Conservation (phyloP, 345 rosid species). For the Orychophragmus violaceus region DNA sequence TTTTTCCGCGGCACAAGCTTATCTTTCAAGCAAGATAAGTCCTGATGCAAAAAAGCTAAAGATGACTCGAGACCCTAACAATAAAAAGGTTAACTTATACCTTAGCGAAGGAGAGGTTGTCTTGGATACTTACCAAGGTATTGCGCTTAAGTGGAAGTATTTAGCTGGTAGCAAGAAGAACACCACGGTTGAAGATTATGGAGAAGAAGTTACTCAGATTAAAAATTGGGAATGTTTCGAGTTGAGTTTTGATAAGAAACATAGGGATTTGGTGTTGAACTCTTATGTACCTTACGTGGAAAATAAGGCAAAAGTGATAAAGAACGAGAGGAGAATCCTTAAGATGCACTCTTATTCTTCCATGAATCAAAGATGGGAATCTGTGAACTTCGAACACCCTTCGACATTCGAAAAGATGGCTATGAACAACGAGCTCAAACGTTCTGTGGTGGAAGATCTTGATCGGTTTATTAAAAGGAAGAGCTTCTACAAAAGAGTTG, state of each 20-base stretch:
- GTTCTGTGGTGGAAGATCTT: slow-evolving; percentile 33
- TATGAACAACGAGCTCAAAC: slow-evolving; percentile 39
- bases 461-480: slow-evolving; percentile 40
- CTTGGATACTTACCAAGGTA: slow-evolving; percentile 33
- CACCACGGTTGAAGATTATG: too few species aligned
- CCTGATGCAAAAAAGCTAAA: slow-evolving; percentile 32
- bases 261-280: background rate
- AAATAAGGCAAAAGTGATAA: background rate
- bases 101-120: slow-evolving; percentile 37
- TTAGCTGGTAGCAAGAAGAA: background rate
- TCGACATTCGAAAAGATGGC: slow-evolving; percentile 49
- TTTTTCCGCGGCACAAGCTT: slow-evolving; percentile 35
- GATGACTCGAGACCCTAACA: slow-evolving; percentile 31
- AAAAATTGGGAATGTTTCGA: too few species aligned
- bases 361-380: too few species aligned
- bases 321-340: too few species aligned
- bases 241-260: background rate
- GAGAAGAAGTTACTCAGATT: too few species aligned
- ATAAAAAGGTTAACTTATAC: slow-evolving; percentile 32
- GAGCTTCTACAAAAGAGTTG: slow-evolving; percentile 40
- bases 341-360: slow-evolving; percentile 10
- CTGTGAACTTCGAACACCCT: slow-evolving; percentile 44
- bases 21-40: slow-evolving; percentile 38
- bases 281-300: background rate
- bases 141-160: slow-evolving; percentile 40